Base-by-base conservation (phyloP, 1,139 yeast species). In the Nematodospora anomalae region DNA sequence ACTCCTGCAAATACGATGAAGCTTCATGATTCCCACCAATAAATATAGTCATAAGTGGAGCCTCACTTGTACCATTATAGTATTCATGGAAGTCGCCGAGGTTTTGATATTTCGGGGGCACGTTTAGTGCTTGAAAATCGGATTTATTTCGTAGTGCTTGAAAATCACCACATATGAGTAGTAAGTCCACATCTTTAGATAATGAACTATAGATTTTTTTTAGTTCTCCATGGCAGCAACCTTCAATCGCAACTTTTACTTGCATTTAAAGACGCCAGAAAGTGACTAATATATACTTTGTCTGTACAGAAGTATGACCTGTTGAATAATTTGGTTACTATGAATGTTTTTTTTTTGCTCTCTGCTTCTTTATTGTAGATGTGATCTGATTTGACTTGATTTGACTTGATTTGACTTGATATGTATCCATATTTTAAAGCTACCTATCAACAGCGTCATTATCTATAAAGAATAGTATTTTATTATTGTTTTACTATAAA, bases 11-110 rank as follows among this genome's bases (percentile, higher is more conserved):
- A 56, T 85, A 87, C 43, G 81, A 77, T 40, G 94, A 84, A 6
- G 94, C 80, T 55, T 92, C 99, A 53, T 92, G 99, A 60, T 92
- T 92, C 0, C 99, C 99, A 3, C 98, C 98, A 31, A 94, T 78
- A 48, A 92, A 83, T 0, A 92, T 50, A 0, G 98, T 92, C 29
- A 80, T 60, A 2, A 83, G 71, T 0, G 97, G 96, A 0, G 97
- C 96, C 22, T 40, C 57, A 33, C 61, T 64, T 11, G 47, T 46
- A 1, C 94, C 92, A 1, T 58, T 56, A 51, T 86, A 88, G 58
- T 90, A 92, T 18, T 74, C 63, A 37, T 76, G 79, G 57, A 92
- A 92, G 51, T 89, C 96, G 0, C 96, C 96, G 49, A 88, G 55
- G 31, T 58, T 58, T 35, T 67, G 67, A 48, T 76, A 79, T 47